Evolutionary conservation across 2,329 filamentous ascomycete species (phyloP).

Genomic region (Neonectria magnoliae): DNA sequence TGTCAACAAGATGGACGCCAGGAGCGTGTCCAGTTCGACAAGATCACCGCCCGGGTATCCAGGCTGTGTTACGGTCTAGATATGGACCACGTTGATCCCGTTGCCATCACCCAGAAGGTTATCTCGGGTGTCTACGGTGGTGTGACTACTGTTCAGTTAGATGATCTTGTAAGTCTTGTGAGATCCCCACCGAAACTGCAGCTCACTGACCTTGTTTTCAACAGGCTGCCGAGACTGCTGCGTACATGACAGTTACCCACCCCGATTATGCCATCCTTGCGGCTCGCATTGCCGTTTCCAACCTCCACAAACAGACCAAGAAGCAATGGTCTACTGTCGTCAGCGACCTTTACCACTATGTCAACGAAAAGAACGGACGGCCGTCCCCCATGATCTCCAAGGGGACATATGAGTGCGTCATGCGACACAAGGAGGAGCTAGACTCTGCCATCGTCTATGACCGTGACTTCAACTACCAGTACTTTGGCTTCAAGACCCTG

Average conservation of each 20-base stretch:
- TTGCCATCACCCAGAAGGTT: constrained; percentile 98
- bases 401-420: constrained; percentile 89
- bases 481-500: constrained; percentile 99
- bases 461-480: constrained; percentile 99
- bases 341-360: constrained; percentile 91
- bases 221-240: constrained; percentile 96
- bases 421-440: constrained; percentile 95
- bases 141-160: constrained; percentile 94
- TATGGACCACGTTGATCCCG: constrained; percentile 92
- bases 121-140: constrained; percentile 99
- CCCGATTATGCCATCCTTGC: constrained; percentile 99
- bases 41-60: constrained; percentile 98
- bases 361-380: constrained; percentile 91
- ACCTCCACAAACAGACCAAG: constrained; percentile 99
- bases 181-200: constrained; percentile 1
- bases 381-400: constrained; percentile 94
- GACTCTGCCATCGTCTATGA: constrained; percentile 99
- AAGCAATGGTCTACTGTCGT: constrained; percentile 99
- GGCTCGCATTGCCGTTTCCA: constrained; percentile 97
- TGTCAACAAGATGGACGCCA: constrained; percentile 88
- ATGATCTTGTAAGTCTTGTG: constrained; percentile 83
- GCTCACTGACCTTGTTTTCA: constrained; percentile 15
- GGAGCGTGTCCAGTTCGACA: constrained; percentile 99
- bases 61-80: constrained; percentile 98
- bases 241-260: constrained; percentile 99